Evolutionary conservation across 176 grass and related monocot genomes (phyloP), one percentile per base, ranked within the genome.

Genomic region (Miscanthus lutarioriparius): DNA sequence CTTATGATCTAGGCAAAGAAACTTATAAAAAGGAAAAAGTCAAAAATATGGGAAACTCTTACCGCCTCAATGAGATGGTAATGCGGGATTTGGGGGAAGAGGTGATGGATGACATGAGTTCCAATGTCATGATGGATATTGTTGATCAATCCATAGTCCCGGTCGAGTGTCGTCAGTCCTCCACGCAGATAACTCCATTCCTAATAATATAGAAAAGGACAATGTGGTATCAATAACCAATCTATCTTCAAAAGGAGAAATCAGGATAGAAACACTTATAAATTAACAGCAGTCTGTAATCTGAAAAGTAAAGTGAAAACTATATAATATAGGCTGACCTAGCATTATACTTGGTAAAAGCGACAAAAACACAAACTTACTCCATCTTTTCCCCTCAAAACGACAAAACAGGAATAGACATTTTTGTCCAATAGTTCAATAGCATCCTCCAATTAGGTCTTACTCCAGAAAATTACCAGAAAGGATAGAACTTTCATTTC

Each of bases 101-200:
- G 90, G 75, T 97, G 95, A 81, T 97, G 95, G 53, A 97, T 93
- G 80, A 95, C 95, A 86, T 97, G 95, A 68, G 95, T 97, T 63
- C 95, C 95, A 53, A 97, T 97, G 79, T 97, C 95, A 82, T 97
- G 95, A 82, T 97, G 95, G 38, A 97, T 86, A 35, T 97, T 91
- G 81, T 97, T 97, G 72, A 97, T 94, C 92, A 64, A 86, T 59
- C 95, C 95, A 63, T 97, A 97, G 49, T 97, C 92, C 48, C 95
- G 90, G 84, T 97, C 95, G 19, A 97, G 86, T 20, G 95, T 97
- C 26, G 95, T 97, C 83, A 97, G 45, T 75, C 95, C 95, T 80
- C 95, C 95, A 22, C 95, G 92, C 22, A 97, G 86, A 82, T 97
- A 97, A 80, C 92, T 97, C 95, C 95, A 97, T 72, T 90, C 95